Evolutionary conservation across 371 early-diverging fungal genomes (phyloP).

Genomic region (Umbelopsis sp.): DNA sequence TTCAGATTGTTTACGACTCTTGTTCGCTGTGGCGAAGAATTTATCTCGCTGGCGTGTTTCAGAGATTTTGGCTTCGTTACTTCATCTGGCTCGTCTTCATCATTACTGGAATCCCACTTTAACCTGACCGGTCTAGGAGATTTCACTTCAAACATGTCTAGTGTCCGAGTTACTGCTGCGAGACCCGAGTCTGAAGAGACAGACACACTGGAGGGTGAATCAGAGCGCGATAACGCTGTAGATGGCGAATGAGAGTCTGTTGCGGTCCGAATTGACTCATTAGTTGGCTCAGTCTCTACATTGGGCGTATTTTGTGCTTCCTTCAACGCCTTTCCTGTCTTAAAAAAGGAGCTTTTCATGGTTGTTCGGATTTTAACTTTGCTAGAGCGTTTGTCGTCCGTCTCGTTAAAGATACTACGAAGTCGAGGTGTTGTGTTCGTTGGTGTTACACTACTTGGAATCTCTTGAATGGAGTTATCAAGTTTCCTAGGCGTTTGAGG

Average conservation of each 20-base stretch:
- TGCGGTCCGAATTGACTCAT: too few species aligned
- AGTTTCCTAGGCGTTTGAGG: neutral
- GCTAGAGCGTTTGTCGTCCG: neutral
- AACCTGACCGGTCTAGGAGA: neutral
- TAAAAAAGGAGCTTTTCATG: slow-evolving; percentile 12
- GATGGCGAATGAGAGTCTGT: neutral
- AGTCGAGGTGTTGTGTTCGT: neutral
- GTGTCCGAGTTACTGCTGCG: neutral
- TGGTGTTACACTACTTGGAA: slow-evolving; percentile 13
- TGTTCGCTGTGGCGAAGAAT: slow-evolving; percentile 1
- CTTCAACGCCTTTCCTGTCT: neutral
- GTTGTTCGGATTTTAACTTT: neutral
- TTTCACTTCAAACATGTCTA: neutral
- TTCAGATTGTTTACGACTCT: neutral
- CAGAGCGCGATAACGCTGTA: neutral
- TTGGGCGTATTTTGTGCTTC: neutral
- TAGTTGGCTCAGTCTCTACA: too few species aligned
- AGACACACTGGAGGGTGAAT: slow-evolving; percentile 5
- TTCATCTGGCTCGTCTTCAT: neutral
- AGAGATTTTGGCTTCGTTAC: neutral
- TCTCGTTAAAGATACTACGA: slow-evolving; percentile 1
- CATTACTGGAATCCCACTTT: neutral
- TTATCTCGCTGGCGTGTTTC: too few species aligned
- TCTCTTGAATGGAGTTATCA: neutral
- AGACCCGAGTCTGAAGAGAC: slow-evolving; percentile 3